Percentiles rank a stretch among this genome's conserved stretches.
These are phyloP conservation scores for Euphorbia tirucalli DNA, from an alignment of 345 rosid genomes.

Conservation along the genomic window DNA sequence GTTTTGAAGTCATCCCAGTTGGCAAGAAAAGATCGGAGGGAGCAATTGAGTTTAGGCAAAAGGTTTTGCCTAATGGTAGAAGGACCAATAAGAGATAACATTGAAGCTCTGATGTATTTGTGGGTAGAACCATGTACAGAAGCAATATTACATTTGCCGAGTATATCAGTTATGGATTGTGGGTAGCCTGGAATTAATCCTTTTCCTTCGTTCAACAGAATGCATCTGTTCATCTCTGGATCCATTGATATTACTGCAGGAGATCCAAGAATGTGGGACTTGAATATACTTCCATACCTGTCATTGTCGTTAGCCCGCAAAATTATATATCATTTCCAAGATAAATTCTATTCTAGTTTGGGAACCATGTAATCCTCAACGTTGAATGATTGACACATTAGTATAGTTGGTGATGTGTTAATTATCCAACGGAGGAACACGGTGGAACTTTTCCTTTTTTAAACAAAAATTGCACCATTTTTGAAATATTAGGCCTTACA, in stretches of 20 bases:
- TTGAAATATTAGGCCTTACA: no score
- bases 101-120: constrained; percentile 15
- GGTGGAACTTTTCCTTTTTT: no score
- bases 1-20: constrained; percentile 21
- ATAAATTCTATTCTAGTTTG: no score
- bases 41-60: background rate
- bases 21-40: constrained; percentile 1
- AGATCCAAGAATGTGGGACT: constrained; percentile 20
- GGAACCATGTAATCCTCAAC: no score
- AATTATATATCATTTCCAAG: no score
- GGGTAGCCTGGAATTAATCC: constrained; percentile 32
- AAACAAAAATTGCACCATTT: no score
- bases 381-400: no score
- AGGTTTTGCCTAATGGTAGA: constrained; percentile 8
- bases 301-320: no score
- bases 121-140: constrained; percentile 20
- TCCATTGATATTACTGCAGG: constrained; percentile 27
- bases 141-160: constrained; percentile 19
- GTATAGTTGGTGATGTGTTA: no score
- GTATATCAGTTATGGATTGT: constrained; percentile 14
- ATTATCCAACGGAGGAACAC: no score
- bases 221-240: constrained; percentile 19
- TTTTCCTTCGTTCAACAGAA: constrained; percentile 19
- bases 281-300: constrained; percentile 25
- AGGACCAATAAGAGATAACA: constrained; percentile 18